Base-by-base conservation (phyloP, 805 yeast species). In the Osmozyma mogii region DNA sequence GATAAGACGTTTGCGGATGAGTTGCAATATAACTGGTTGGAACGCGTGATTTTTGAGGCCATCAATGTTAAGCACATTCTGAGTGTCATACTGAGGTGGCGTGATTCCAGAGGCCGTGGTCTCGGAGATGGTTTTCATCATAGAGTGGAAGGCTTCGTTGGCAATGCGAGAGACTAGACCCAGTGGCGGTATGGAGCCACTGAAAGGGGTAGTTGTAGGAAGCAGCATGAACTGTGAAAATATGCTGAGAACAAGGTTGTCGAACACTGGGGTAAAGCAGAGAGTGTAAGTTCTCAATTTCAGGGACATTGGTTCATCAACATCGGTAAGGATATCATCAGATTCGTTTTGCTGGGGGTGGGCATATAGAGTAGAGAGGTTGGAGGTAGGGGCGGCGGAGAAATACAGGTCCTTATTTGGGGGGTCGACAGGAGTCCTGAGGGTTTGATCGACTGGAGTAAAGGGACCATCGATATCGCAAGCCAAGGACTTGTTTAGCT, bases 201-300 rank as follows among this genome's bases (percentile, higher is more conserved):
- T 53, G 29, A 63, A 63, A 9, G 70, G 70, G 13, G 68, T 61
- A 3, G 68, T 61, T 13, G 70, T 63, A 24, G 70, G 70, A 24
- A 58, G 54, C 19, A 58, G 50, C 27, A 62, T 42, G 23, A 60
- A 43, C 26, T 57, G 51, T 17, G 51, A 45, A 42, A 62, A 63
- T 7, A 55, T 35, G 18, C 51, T 38, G 48, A 60, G 39, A 9
- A 62, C 51, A 24, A 61, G 44, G 39, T 53, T 57, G 36, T 63
- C 70, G 34, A 63, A 62, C 12, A 25, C 31, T 3, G 50, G 44
- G 6, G 61, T 60, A 40, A 63, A 63, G 29, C 47, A 43, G 16
- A 62, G 41, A 13, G 64, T 44, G 34, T 61, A 61, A 29, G 25
- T 29, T 22, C 44, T 36, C 27, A 34, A 28, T 31, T 46, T 50